Evolutionary conservation across 331 rosid species (phyloP).

Genomic region (Saraca asoca): DNA sequence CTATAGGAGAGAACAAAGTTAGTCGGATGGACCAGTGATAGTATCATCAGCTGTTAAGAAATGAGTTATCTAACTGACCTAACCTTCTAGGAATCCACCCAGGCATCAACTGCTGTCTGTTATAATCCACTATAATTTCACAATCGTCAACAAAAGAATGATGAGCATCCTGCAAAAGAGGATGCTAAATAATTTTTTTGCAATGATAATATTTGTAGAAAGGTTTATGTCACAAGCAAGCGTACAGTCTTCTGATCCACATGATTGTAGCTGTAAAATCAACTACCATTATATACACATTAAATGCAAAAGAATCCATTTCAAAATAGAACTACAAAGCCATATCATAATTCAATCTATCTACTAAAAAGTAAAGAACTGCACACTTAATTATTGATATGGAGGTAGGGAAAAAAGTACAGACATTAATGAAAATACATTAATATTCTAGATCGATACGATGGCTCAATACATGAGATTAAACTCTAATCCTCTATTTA

Average conservation of each 20-base stretch:
- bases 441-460: too few relatives aligned
- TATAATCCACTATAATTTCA: constrained; percentile 82
- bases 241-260: not conserved
- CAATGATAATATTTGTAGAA: too few relatives aligned
- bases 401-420: too few relatives aligned
- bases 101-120: constrained; percentile 82
- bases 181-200: constrained; percentile 20
- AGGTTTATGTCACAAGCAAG: constrained; percentile 3
- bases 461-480: too few relatives aligned
- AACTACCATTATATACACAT: not conserved
- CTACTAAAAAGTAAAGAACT: not conserved
- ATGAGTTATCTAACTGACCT: constrained; percentile 59
- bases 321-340: not conserved
- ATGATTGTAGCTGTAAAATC: constrained; percentile 4
- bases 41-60: constrained; percentile 18
- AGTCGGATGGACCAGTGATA: constrained; percentile 22
- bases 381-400: not conserved
- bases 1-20: constrained; percentile 40
- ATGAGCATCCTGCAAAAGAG: constrained; percentile 73
- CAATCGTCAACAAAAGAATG: constrained; percentile 72
- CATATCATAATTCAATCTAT: not conserved
- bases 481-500: too few relatives aligned
- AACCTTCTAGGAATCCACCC: constrained; percentile 99
- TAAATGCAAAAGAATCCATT: not conserved
- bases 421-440: too few relatives aligned